Evolutionary conservation across 352 stramenopile species (phyloP).

Genomic region (Pythium plurisporium): DNA sequence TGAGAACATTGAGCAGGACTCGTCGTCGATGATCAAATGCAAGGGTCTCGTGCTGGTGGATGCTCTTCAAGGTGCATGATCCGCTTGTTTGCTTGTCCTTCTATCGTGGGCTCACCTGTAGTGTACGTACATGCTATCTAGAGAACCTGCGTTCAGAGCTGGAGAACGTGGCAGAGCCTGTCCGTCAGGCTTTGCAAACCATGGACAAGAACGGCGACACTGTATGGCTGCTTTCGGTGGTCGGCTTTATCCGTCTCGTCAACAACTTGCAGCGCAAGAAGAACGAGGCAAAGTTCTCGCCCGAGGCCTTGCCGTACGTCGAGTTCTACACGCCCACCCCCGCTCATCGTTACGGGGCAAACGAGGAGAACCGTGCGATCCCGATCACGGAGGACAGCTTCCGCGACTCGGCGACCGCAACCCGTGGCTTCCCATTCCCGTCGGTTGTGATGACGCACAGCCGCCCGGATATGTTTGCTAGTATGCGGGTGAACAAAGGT

Average conservation of each 20-base stretch:
- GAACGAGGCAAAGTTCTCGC: conserved; percentile 46
- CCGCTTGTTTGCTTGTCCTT: background rate
- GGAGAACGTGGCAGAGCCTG: conserved; percentile 54
- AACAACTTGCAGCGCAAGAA: conserved; percentile 60
- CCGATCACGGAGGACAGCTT: conserved; percentile 60
- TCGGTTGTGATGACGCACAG: conserved; percentile 70
- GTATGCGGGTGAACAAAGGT: conserved; percentile 51
- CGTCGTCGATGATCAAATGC: conserved; percentile 27
- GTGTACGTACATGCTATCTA: too few species aligned
- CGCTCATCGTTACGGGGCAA: conserved; percentile 48
- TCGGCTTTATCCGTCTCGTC: conserved; percentile 69
- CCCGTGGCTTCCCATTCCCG: conserved; percentile 40
- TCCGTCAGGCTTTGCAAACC: conserved; percentile 41
- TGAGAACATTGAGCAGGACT: conserved; percentile 31
- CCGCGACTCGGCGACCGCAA: conserved; percentile 21
- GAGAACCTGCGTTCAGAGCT: conserved; percentile 58
- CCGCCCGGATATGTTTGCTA: conserved; percentile 59
- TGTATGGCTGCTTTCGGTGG: conserved; percentile 42
- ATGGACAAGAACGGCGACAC: conserved; percentile 66
- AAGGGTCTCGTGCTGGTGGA: conserved; percentile 72
- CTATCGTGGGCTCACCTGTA: background rate
- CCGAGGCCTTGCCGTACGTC: conserved; percentile 48
- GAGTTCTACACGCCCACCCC: conserved; percentile 63
- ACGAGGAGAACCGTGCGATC: conserved; percentile 55
- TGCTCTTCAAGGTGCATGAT: conserved; percentile 41